Evolutionary conservation across 2,329 filamentous ascomycete species (phyloP), one percentile per base, ranked within the genome.

Genomic region (Zarea fungicola): DNA sequence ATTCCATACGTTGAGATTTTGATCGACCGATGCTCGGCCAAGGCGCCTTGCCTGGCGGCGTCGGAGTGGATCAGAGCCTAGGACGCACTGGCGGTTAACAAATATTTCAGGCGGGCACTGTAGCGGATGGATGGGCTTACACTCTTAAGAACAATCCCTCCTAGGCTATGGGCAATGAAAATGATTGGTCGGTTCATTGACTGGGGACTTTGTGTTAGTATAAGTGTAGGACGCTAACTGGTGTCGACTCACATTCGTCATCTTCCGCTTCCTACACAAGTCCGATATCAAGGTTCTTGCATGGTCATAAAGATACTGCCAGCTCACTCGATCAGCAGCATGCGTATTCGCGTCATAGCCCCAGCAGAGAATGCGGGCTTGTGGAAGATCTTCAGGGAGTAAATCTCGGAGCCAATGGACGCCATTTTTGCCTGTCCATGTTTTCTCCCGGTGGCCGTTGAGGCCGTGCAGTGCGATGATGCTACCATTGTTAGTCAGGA

Each of bases 61-160:
- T 63, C 58, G 7, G 65, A 67, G 51, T 68, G 59, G 40, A 67
- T 64, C 28, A 68, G 61, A 25, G 65, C 65, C 65, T 68, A 52
- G 18, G 39, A 48, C 10, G n/a, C n/a, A n/a, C n/a, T 14, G 31
- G 19, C 9, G 28, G 26, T 45, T 16, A 22, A 53, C 42, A 40
- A 34, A 42, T n/a, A 26, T 22, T 48, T 31, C 49, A 13, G 51
- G 32, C 42, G 29, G 34, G 14, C 23, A 18, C 43, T 41, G 16
- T 19, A 28, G 19, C 22, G 49, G 48, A 5, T 48, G 36, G 26
- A 52, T 48, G 36, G 26, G 51, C 60, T 53, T 42, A 63, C 62
- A 42, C 58, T 59, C 49, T 65, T 66, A 3, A 65, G 52, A 21
- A 67, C 54, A 21, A 66, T 62, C 1, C 62, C 63, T 34, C 63